Conservation (phyloP, 331 rosid species). For the Rhamnella rubrinervis region DNA sequence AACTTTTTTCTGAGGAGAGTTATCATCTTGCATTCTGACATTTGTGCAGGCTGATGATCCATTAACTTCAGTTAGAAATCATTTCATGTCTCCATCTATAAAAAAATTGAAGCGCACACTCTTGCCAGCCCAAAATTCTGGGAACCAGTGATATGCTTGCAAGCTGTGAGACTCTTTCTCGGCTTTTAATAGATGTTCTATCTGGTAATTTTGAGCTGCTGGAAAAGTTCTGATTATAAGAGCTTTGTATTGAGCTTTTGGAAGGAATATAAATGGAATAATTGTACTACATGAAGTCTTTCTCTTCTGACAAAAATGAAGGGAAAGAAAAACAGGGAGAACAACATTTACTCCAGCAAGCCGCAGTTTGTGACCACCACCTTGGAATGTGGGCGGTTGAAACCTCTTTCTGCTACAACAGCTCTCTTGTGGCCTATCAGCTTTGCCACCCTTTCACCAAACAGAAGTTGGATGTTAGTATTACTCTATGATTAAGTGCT, state of each 20-base stretch:
- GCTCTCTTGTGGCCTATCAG: slow-evolving; percentile 92
- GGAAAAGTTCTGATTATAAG: neutral
- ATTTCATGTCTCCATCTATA: slow-evolving; percentile 67
- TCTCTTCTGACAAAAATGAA: neutral
- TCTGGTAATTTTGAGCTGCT: neutral
- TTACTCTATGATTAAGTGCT: slow-evolving; percentile 14
- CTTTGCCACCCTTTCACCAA: slow-evolving; percentile 76
- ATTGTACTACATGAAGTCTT: neutral
- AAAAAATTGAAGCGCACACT: slow-evolving; percentile 54
- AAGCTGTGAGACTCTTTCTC: no score
- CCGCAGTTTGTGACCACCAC: slow-evolving; percentile 74
- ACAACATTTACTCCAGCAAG: slow-evolving; percentile 25
- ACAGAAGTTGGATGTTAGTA: slow-evolving; percentile 12
- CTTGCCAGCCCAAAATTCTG: slow-evolving; percentile 1
- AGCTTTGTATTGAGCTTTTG: neutral
- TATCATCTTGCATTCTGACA: neutral
- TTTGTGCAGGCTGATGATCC: slow-evolving; percentile 84
- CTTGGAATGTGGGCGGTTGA: slow-evolving; percentile 85
- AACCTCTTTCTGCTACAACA: slow-evolving; percentile 90
- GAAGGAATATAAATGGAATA: neutral
- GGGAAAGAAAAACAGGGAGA: neutral
- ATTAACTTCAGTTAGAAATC: slow-evolving; percentile 61
- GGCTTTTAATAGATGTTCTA: no score
- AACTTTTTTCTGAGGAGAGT: slow-evolving; percentile 6
- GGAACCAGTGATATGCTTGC: neutral